Evolutionary conservation across 208 protist species (phyloP), one percentile per base, ranked within the genome.

Genomic region (Crithidia brevicula): DNA sequence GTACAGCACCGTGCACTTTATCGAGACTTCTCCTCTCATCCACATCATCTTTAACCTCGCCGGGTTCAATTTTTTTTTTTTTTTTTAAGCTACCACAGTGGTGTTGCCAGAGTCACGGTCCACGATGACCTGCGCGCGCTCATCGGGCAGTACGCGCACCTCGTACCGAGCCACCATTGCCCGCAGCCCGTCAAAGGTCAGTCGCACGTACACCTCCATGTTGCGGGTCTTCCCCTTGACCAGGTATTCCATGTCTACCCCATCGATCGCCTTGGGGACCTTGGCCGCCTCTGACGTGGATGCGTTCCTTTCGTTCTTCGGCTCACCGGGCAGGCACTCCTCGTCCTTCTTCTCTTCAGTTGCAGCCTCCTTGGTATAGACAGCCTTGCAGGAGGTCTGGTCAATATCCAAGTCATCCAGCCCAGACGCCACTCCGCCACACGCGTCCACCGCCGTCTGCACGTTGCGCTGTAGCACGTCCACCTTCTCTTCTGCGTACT

Each of bases 111-210:
- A 87, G 61, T 93, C 88, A 13, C 74, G 60, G 63, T 92, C 84
- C 23, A 89, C 43, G 8, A 92, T 30, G 3, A 89, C 68, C 30
- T 95, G 79, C 8, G 79, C 67, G 8, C 77, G 80, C 49, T 73
- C 75, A 33, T 94, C 87, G n/a, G 86, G 70, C 57, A 79, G 60
- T 18, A 81, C 50, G 3, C 78, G 67, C 16, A 96, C 31, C 46
- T 93, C 62, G 46, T 92, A 96, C 30, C 77, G 65, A 5, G 42
- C 68, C 13, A 96, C 85, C 40, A 62, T 66, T 46, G 86, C 92
- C 16, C 66, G 77, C 31, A 94, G 61, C 10, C 74, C 82, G 6
- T 60, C 60, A 60, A 96, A 88, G 22, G 63, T 74, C n/a, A 96
- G 49, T 20, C 78, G 62, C n/a, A 96, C 23, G 13, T 69, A 63